These are phyloP conservation scores for Pichia sp. DNA, from an alignment of 1,139 yeast genomes.

Conservation along the genomic window DNA sequence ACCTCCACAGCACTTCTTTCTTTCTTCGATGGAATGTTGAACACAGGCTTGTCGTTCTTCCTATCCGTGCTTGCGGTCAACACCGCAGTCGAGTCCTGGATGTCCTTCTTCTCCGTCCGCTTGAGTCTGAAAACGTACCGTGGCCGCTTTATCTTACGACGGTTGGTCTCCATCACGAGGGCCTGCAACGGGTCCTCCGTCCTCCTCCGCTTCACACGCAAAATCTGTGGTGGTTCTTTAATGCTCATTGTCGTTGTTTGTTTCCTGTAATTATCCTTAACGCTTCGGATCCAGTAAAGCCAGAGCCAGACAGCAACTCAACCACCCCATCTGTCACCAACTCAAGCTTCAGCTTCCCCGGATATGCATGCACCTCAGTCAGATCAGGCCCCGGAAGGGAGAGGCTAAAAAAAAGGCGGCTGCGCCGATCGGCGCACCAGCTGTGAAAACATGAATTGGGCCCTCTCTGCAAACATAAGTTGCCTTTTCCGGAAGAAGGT, in stretches of 20 bases:
- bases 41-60: conserved; percentile 16
- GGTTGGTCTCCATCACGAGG: conserved; percentile 34
- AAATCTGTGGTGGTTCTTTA: conserved; percentile 45
- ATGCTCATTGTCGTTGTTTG: conserved; percentile 1
- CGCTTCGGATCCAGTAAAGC: too few species aligned
- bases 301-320: too few species aligned
- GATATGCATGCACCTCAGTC: not conserved
- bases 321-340: not conserved
- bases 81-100: conserved; percentile 20
- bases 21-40: conserved; percentile 11
- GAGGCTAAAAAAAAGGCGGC: not conserved
- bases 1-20: not conserved
- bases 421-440: not conserved
- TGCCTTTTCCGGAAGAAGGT: not conserved
- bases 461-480: not conserved
- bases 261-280: not conserved
- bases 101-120: conserved; percentile 50
- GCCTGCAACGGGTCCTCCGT: conserved; percentile 87
- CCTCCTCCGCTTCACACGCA: conserved; percentile 80
- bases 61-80: conserved; percentile 16
- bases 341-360: not conserved
- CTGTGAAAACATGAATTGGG: not conserved
- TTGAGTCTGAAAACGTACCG: conserved; percentile 53
- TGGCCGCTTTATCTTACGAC: conserved; percentile 30
- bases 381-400: not conserved